Conservation (phyloP, 2,329 filamentous ascomycete genomes). For the Amesomyces nigricolor region DNA sequence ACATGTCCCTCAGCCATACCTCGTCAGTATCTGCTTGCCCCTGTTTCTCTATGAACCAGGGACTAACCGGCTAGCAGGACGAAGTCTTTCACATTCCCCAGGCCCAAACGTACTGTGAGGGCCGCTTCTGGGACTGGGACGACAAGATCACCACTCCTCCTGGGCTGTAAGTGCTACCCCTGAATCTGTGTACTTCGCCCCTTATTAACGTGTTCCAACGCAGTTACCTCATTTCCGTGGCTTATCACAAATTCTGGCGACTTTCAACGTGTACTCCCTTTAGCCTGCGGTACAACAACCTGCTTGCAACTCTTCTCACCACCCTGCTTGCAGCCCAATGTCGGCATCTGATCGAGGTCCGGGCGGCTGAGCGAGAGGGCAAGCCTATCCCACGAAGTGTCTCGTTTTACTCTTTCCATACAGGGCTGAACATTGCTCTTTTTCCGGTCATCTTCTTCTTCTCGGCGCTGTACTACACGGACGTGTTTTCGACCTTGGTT, state of each 20-base stretch:
- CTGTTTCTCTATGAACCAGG: not conserved
- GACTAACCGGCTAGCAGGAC: slow-evolving; percentile 48
- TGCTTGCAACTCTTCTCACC: slow-evolving; percentile 38
- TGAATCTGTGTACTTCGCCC: slow-evolving; percentile 24
- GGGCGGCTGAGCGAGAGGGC: slow-evolving; percentile 31
- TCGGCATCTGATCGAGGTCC: slow-evolving; percentile 46
- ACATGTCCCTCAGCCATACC: slow-evolving; percentile 48
- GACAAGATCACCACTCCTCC: slow-evolving; percentile 96
- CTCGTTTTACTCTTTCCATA: slow-evolving; percentile 47
- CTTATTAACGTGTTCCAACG: slow-evolving; percentile 2
- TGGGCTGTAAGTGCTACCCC: slow-evolving; percentile 55
- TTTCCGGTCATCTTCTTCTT: slow-evolving; percentile 97
- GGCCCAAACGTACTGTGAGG: slow-evolving; percentile 77
- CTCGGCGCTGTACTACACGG: slow-evolving; percentile 90
- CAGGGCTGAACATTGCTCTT: slow-evolving; percentile 70
- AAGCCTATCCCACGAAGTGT: slow-evolving; percentile 9
- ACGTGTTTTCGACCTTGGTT: slow-evolving; percentile 72
- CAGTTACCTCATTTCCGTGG: slow-evolving; percentile 45
- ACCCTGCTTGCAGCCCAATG: slow-evolving; percentile 45
- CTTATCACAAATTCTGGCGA: slow-evolving; percentile 32
- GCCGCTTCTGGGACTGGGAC: slow-evolving; percentile 76
- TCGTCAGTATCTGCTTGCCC: slow-evolving; percentile 37
- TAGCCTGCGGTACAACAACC: slow-evolving; percentile 46
- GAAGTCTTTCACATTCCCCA: slow-evolving; percentile 88
- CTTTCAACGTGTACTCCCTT: slow-evolving; percentile 35